Percentiles rank a stretch among this genome's conserved stretches.
Conservation (phyloP, 148 eudicot species). For the Bassia scoparia region DNA sequence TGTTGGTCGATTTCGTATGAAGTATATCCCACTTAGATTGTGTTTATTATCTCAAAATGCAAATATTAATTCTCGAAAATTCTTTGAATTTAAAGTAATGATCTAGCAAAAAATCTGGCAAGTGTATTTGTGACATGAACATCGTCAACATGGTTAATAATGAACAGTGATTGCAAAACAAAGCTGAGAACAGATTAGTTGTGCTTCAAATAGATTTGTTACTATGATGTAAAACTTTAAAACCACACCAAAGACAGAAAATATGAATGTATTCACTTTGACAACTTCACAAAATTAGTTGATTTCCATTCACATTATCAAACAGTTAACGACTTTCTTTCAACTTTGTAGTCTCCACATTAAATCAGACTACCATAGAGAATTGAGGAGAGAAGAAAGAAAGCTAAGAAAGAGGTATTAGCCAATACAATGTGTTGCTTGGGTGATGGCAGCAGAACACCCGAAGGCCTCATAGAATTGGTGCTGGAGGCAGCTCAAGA, state of each 20-base stretch:
- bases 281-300: constrained; percentile 19
- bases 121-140: neutral
- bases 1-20: no score
- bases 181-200: neutral
- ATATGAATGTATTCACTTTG: neutral
- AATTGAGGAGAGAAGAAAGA: neutral
- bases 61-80: no score
- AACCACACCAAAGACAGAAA: constrained; percentile 24
- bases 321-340: constrained; percentile 13
- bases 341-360: constrained; percentile 12
- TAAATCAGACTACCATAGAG: neutral
- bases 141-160: constrained; percentile 5
- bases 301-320: constrained; percentile 5
- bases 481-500: constrained; percentile 29
- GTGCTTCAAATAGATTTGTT: constrained; percentile 28
- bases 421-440: constrained; percentile 28
- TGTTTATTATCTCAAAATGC: no score
- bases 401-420: neutral
- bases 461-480: constrained; percentile 16
- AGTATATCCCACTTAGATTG: no score
- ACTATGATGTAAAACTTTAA: constrained; percentile 30
- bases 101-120: no score
- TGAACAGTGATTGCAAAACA: neutral
- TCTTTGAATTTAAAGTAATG: no score
- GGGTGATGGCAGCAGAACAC: constrained; percentile 13